phyloP scores from a whole-genome alignment of 1,284 basidiomycete species.

The Irpex sp. region DNA sequence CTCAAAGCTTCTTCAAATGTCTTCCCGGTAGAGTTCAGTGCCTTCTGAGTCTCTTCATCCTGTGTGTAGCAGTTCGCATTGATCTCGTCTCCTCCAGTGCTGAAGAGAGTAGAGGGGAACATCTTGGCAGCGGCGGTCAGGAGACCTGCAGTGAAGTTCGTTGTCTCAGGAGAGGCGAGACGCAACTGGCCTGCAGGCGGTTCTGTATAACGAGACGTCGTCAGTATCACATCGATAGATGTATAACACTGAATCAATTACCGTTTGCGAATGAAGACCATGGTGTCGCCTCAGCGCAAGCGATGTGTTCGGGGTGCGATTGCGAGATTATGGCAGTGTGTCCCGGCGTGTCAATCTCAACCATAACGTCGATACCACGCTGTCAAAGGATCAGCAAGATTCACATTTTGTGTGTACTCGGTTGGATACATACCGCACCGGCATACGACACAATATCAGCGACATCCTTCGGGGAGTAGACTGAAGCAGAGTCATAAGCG shows the following conservation, averaged over 20 bases:
- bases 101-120: conserved; percentile 62
- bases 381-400: conserved; percentile 23
- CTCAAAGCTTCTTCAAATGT: conserved; percentile 65
- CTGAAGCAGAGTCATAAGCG: conserved; percentile 58
- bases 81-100: conserved; percentile 83
- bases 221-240: no score
- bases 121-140: conserved; percentile 39
- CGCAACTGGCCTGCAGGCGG: conserved; percentile 83
- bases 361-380: conserved; percentile 79
- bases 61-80: conserved; percentile 67
- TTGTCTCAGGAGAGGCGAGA: conserved; percentile 46
- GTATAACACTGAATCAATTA: conserved; percentile 17
- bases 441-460: conserved; percentile 68
- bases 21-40: conserved; percentile 43
- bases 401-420: not conserved
- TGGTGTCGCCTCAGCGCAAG: conserved; percentile 61
- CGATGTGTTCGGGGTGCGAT: conserved; percentile 70
- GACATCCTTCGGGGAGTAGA: conserved; percentile 64
- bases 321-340: conserved; percentile 70
- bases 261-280: conserved; percentile 66
- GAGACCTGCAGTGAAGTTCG: conserved; percentile 43
- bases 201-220: conserved; percentile 31
- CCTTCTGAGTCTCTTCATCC: conserved; percentile 55
- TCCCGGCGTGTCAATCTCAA: conserved; percentile 74
- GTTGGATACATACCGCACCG: conserved; percentile 49